A percentile compares a stretch with the other conserved stretches of the same genome.
phyloP scores from a whole-genome alignment of 352 stramenopile genomes.

The Hyaloperonospora brassicae region DNA sequence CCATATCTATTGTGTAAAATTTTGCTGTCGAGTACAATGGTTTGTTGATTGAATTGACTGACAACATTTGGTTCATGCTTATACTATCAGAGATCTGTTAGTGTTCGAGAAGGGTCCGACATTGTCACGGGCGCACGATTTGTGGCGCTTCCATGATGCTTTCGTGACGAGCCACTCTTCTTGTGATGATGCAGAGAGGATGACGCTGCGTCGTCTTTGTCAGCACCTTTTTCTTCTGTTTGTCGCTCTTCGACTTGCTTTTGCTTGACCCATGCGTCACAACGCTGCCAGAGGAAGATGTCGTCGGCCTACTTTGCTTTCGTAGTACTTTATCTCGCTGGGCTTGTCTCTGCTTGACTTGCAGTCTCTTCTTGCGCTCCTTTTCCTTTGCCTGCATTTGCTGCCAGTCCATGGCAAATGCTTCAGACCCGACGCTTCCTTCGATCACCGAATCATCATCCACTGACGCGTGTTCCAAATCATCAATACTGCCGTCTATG shows the following conservation, averaged over 20 bases:
- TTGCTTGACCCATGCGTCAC: slow-evolving; percentile 15
- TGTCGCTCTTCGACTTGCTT: slow-evolving; percentile 26
- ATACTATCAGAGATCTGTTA: slow-evolving; percentile 33
- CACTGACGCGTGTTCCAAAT: slow-evolving; percentile 6
- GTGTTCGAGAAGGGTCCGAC: slow-evolving; percentile 22
- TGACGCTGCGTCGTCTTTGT: slow-evolving; percentile 14
- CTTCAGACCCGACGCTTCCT: slow-evolving; percentile 14
- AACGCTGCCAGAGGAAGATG: slow-evolving; percentile 12
- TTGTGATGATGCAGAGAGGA: slow-evolving; percentile 19
- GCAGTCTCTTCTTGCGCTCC: slow-evolving; percentile 56
- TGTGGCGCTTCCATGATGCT: slow-evolving; percentile 14
- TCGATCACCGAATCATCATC: slow-evolving; percentile 13
- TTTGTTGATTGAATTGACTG: slow-evolving; percentile 8
- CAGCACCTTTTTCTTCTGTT: slow-evolving; percentile 43
- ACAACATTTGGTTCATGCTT: slow-evolving; percentile 1
- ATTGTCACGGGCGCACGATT: not conserved
- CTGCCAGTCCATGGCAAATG: slow-evolving; percentile 58
- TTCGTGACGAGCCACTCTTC: slow-evolving; percentile 33
- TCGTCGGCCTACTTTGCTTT: slow-evolving; percentile 37
- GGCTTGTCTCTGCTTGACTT: slow-evolving; percentile 66
- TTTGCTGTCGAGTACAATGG: slow-evolving; percentile 15
- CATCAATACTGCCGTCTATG: slow-evolving; percentile 18
- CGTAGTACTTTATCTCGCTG: slow-evolving; percentile 71
- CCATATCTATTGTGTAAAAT: slow-evolving; percentile 22
- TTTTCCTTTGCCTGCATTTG: slow-evolving; percentile 68